Conservation (phyloP, 2,329 filamentous ascomycete genomes). For the Dissoconium aciculare region DNA sequence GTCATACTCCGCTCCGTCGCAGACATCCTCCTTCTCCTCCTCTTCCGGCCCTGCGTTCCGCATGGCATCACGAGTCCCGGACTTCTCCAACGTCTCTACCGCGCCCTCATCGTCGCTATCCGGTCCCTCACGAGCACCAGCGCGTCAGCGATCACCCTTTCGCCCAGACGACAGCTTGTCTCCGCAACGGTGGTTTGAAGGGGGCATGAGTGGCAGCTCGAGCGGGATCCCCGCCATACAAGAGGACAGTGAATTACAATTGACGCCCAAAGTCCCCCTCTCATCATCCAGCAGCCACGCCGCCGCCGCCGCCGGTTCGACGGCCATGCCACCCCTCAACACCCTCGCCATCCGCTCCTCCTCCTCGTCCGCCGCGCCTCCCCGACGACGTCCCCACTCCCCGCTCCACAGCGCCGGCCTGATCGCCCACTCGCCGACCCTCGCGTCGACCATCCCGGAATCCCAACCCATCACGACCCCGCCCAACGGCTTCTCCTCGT, state of each 20-base stretch:
- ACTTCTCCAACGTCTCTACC: constrained; percentile 20
- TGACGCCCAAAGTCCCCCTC: constrained; percentile 26
- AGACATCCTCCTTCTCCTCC: too few species aligned
- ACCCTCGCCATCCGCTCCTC: too few species aligned
- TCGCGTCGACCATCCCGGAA: background rate
- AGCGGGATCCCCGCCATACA: constrained; percentile 29
- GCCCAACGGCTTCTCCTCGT: constrained; percentile 7
- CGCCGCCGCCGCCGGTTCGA: constrained; percentile 11
- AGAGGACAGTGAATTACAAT: constrained; percentile 35
- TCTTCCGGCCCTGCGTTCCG: constrained; percentile 32
- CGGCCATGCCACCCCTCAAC: too few species aligned
- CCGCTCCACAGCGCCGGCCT: constrained; percentile 30
- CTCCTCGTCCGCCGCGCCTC: constrained; percentile 20
- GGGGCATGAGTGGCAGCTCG: constrained; percentile 7
- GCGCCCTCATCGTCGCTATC: constrained; percentile 22
- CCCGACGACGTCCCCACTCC: constrained; percentile 32
- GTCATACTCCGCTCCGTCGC: too few species aligned
- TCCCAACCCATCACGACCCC: too few species aligned
- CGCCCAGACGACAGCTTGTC: constrained; percentile 12
- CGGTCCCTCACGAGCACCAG: constrained; percentile 26
- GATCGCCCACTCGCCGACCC: constrained; percentile 19
- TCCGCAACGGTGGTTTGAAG: constrained; percentile 19
- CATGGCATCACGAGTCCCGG: constrained; percentile 18
- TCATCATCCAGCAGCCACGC: constrained; percentile 7
- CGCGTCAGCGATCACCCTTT: constrained; percentile 29